phyloP scores from a whole-genome alignment of 2,329 filamentous ascomycete genomes.

The Fusarium sp. region DNA sequence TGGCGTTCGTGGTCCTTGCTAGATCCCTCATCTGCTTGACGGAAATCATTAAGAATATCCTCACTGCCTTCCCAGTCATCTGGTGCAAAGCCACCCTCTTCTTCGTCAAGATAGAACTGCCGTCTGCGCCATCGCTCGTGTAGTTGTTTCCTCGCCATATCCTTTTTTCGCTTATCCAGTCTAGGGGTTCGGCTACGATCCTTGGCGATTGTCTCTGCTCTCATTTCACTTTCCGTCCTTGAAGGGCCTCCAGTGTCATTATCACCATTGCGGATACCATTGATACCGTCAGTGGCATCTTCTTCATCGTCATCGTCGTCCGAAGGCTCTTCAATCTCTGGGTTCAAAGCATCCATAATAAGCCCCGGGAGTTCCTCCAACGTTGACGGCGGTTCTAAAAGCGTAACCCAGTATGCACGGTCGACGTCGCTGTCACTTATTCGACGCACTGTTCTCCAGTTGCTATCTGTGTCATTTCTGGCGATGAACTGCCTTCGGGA shows the following conservation, averaged over 20 bases:
- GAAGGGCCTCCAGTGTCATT: slow-evolving; percentile 48
- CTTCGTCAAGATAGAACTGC: slow-evolving; percentile 86
- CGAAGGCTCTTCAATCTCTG: slow-evolving; percentile 46
- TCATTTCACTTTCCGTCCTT: slow-evolving; percentile 57
- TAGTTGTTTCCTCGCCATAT: slow-evolving; percentile 65
- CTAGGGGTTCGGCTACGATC: slow-evolving; percentile 53
- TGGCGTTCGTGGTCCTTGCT: slow-evolving; percentile 54
- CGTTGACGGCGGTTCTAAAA: slow-evolving; percentile 60
- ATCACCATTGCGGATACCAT: slow-evolving; percentile 42
- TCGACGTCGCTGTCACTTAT: slow-evolving; percentile 50
- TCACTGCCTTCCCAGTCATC: slow-evolving; percentile 72
- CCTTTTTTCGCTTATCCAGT: slow-evolving; percentile 55
- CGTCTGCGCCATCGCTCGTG: slow-evolving; percentile 81
- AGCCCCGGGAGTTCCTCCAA: slow-evolving; percentile 58
- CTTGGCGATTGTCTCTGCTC: slow-evolving; percentile 53
- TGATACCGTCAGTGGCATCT: slow-evolving; percentile 40
- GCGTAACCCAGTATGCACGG: slow-evolving; percentile 57
- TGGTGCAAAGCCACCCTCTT: slow-evolving; percentile 78
- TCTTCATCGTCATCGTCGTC: slow-evolving; percentile 46
- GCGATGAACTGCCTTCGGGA: slow-evolving; percentile 48
- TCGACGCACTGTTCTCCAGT: slow-evolving; percentile 52
- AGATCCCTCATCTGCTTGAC: slow-evolving; percentile 56
- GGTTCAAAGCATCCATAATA: slow-evolving; percentile 50
- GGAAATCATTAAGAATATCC: slow-evolving; percentile 61
- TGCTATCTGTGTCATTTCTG: slow-evolving; percentile 50